Conservation (phyloP, 2,329 filamentous ascomycete species). For the Stenocarpella maydis region DNA sequence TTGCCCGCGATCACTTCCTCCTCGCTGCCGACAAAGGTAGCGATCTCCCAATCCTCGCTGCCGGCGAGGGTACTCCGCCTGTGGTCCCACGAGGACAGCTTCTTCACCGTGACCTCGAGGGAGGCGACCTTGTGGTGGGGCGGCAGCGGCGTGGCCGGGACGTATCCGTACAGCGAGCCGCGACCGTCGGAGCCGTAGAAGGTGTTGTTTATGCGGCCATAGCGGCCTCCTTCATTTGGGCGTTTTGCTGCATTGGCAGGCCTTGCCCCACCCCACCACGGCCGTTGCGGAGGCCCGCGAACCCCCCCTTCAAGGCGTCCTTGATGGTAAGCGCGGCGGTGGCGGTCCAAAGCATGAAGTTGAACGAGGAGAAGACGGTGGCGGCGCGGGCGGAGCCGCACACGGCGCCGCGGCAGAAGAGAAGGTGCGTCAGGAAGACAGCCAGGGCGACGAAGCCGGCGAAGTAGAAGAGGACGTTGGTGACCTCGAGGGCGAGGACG, state of each 20-base stretch:
- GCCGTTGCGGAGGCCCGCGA: constrained; percentile 32
- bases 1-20: constrained; percentile 33
- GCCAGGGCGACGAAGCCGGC: constrained; percentile 66
- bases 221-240: constrained; percentile 50
- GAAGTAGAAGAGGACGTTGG: constrained; percentile 66
- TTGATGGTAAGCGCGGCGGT: constrained; percentile 56
- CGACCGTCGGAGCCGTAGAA: constrained; percentile 10
- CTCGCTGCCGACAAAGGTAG: constrained; percentile 32
- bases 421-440: constrained; percentile 62
- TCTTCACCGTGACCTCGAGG: constrained; percentile 35
- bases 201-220: constrained; percentile 35
- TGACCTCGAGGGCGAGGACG: constrained; percentile 57
- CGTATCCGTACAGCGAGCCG: constrained; percentile 19
- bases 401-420: constrained; percentile 65
- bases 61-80: constrained; percentile 4
- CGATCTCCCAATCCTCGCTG: constrained; percentile 34
- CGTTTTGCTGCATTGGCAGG: constrained; percentile 45
- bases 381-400: constrained; percentile 64
- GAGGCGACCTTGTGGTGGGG: constrained; percentile 21
- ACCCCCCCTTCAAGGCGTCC: constrained; percentile 56
- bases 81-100: constrained; percentile 37
- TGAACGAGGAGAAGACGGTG: constrained; percentile 61
- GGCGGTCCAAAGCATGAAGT: constrained; percentile 62
- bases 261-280: constrained; percentile 1
- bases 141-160: constrained; percentile 15